Base-by-base conservation (phyloP, 805 yeast species). In the Diddensiella santjacobensis region DNA sequence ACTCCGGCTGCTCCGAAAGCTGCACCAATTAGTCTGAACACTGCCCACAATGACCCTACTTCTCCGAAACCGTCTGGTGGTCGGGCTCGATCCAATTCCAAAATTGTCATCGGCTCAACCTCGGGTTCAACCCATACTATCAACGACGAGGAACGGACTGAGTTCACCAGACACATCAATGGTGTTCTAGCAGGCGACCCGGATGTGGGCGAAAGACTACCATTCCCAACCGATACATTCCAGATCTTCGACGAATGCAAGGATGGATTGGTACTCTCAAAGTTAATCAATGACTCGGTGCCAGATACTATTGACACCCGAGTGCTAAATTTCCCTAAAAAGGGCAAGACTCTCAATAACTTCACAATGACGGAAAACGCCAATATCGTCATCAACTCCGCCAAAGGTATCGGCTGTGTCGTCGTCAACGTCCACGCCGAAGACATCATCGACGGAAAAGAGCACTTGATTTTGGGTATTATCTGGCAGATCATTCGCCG, bases 401-500 rank as follows among this genome's bases (percentile, higher is more conserved):
- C 99, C 24, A 93, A 93, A 71, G 99, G 98, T 45, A 93, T 93
- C 70, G 99, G 99, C 18, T 91, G 97, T 75, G 86, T 93, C 49
- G 98, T 93, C 43, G 98, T 93, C 44, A 93, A 93, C 64, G 98
- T 93, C 44, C 98, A 91, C 60, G 86, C 98, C 10, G 98, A 93
- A 66, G 98, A 91, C 67, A 88, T 93, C 54, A 86, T 89, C 57
- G 97, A 90, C 60, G 99, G 99, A 62, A 87, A 86, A 59, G 99
- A 93, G 70, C 98, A 91, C 69, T 77, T 93, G 66, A 87, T 93
- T 53, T 72, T 93, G 56, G 99, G 99, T 54, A 78, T 93, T 52
- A 91, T 93, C 59, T 93, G 99, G 99, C 99, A 93, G 73, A 87
- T 93, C 61, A 93, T 93, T 59, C 84, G 99, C 71, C 84, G 96